These are phyloP conservation scores for Fusarium longipes DNA, from an alignment of 2,329 filamentous ascomycete species.

Conservation along the genomic window DNA sequence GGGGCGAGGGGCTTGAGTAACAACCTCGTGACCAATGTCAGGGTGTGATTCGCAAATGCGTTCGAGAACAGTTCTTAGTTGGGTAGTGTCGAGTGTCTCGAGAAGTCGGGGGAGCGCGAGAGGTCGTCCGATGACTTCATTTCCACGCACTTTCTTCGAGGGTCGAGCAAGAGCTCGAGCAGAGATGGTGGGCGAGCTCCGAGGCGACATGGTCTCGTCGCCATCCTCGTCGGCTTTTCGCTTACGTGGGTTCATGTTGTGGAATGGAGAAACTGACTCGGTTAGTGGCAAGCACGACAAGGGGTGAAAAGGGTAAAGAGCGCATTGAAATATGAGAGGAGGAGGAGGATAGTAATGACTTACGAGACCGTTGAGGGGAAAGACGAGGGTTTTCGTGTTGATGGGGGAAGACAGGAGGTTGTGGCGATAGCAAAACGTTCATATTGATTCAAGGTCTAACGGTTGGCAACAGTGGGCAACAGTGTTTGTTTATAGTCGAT, in stretches of 20 bases:
- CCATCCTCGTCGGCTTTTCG: slow-evolving; percentile 85
- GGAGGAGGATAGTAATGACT: slow-evolving; percentile 49
- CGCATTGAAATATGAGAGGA: neutral
- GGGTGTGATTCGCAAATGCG: slow-evolving; percentile 92
- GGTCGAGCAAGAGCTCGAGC: slow-evolving; percentile 74
- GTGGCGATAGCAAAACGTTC: slow-evolving; percentile 71
- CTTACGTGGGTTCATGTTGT: slow-evolving; percentile 73
- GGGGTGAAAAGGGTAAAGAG: neutral
- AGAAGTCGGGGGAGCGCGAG: slow-evolving; percentile 77
- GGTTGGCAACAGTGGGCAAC: slow-evolving; percentile 12
- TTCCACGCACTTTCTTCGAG: slow-evolving; percentile 70
- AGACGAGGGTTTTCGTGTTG: slow-evolving; percentile 67
- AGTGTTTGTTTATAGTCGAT: slow-evolving; percentile 15
- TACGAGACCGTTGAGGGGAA: slow-evolving; percentile 67
- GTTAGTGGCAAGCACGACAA: slow-evolving; percentile 37
- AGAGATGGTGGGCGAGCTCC: slow-evolving; percentile 80
- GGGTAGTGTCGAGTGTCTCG: slow-evolving; percentile 88
- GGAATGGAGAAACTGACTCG: slow-evolving; percentile 57
- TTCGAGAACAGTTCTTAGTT: slow-evolving; percentile 87
- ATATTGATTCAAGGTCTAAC: slow-evolving; percentile 55
- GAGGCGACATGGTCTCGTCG: slow-evolving; percentile 91
- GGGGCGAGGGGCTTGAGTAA: slow-evolving; percentile 85
- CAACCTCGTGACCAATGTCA: slow-evolving; percentile 85
- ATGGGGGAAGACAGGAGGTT: slow-evolving; percentile 68
- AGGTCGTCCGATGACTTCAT: slow-evolving; percentile 72